Evolutionary conservation across 441 rosid genomes (phyloP), one percentile per base, ranked within the genome.

Genomic region (Hura crepitans): DNA sequence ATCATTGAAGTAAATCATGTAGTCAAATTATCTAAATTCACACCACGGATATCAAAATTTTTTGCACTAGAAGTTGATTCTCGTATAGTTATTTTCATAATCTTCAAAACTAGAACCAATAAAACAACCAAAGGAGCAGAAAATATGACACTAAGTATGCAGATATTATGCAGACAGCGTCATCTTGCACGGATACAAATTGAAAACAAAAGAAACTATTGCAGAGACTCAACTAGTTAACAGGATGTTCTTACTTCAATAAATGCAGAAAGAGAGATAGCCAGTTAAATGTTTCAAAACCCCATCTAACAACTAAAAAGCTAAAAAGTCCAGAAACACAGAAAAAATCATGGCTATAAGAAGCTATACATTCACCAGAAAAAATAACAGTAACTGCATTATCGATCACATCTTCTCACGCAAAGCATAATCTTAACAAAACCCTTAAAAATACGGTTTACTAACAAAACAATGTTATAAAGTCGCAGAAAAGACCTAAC

Each of bases 401-500:
- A 6, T 5, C 28, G n/a, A 60, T 1, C 25, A 62, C 25, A 62
- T 11, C 2, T 23, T 60, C 17, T 2, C n/a, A 8, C 27, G 42
- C 15, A 23, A 6, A 62, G 10, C 51, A 42, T 17, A 5, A 22
- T 2, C 0, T 6, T 6, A 20, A n/a, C 20, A 18, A 55, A 43
- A 56, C 42, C 37, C 27, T 46, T 22, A 9, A 15, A 30, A 43
- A 56, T 18, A 8, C 22, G 33, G 8, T 42, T 49, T 39, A 28
- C 8, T 17, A 0, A 46, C 1, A 47, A 27, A 35, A 22, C 6
- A 39, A 31, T 25, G 49, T 11, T 49, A 28, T 14, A 20, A 46
- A 28, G 49, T 30, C 25, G 25, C 27, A 20, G 13, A 43, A 23
- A 70, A 70, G 70, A 28, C 57, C 81, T 17, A 67, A 17, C 71